phyloP scores from a whole-genome alignment of 805 yeast genomes.

The Metschnikowia drakensbergensis region DNA sequence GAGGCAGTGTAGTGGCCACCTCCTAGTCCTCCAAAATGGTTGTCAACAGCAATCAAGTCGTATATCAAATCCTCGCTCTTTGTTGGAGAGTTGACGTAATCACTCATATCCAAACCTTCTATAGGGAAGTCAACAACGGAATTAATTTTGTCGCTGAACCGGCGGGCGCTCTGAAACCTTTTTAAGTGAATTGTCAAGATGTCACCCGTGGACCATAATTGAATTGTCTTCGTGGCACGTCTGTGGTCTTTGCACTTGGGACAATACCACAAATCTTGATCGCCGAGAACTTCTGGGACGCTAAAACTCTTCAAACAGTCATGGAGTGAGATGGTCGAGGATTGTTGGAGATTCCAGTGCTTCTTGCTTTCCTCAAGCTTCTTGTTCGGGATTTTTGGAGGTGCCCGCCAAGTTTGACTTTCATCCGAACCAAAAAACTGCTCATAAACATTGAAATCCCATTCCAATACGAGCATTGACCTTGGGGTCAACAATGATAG shows the following conservation, averaged over 20 bases:
- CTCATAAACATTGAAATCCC: slow-evolving; percentile 50
- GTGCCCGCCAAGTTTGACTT: slow-evolving; percentile 53
- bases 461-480: slow-evolving; percentile 56
- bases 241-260: slow-evolving; percentile 85
- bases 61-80: slow-evolving; percentile 44
- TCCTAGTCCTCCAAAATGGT: slow-evolving; percentile 93
- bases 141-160: slow-evolving; percentile 86
- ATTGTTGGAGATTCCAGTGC: slow-evolving; percentile 33
- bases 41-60: slow-evolving; percentile 89
- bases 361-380: slow-evolving; percentile 50
- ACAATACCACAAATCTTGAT: slow-evolving; percentile 92
- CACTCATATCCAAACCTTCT: slow-evolving; percentile 67
- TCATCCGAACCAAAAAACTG: slow-evolving; percentile 49
- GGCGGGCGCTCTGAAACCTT: slow-evolving; percentile 78
- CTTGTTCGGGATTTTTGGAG: slow-evolving; percentile 41
- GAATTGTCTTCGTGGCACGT: slow-evolving; percentile 86
- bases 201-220: slow-evolving; percentile 93
- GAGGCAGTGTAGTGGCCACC: slow-evolving; percentile 97
- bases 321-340: slow-evolving; percentile 49
- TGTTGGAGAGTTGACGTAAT: slow-evolving; percentile 42
- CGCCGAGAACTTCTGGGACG: slow-evolving; percentile 78
- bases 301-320: slow-evolving; percentile 77
- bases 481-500: slow-evolving; percentile 18
- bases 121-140: slow-evolving; percentile 85
- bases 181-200: slow-evolving; percentile 85